A percentile compares a stretch with the other conserved stretches of the same genome.
Evolutionary conservation across 1,139 yeast species (phyloP).

Genomic region (Meyerozyma athensensis): DNA sequence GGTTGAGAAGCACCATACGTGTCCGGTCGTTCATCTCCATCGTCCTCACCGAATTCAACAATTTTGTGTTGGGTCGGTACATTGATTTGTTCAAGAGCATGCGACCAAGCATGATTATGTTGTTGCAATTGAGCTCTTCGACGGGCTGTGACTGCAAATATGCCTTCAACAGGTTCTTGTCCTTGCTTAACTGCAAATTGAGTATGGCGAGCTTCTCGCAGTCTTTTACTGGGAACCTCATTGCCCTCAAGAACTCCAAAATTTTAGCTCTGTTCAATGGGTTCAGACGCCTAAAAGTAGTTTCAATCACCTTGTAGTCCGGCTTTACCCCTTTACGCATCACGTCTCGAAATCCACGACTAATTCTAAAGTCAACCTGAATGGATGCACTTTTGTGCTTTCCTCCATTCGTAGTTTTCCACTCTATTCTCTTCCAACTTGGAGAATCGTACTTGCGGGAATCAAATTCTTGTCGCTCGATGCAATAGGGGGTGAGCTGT

Average conservation of each 20-base stretch:
- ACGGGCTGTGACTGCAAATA: conserved; percentile 5
- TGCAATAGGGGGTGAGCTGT: conserved; percentile 26
- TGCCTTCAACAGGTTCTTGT: conserved; percentile 6
- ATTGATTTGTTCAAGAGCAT: conserved; percentile 28
- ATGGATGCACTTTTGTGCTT: conserved; percentile 12
- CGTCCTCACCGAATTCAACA: conserved; percentile 20
- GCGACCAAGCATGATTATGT: conserved; percentile 28
- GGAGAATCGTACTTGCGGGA: conserved; percentile 17
- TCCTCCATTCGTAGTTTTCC: conserved; percentile 15
- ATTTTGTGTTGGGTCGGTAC: conserved; percentile 19
- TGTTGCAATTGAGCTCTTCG: conserved; percentile 19
- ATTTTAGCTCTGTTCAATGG: conserved; percentile 14
- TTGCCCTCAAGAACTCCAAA: conserved; percentile 18
- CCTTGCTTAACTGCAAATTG: conserved; percentile 1
- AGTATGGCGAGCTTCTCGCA: conserved; percentile 7
- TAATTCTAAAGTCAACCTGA: conserved; percentile 31
- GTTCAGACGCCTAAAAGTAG: conserved; percentile 28
- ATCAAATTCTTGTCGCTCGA: conserved; percentile 15
- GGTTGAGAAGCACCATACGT: conserved; percentile 20
- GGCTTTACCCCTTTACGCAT: conserved; percentile 34
- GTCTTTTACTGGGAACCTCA: conserved; percentile 16
- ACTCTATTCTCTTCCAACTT: conserved; percentile 19
- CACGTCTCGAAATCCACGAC: conserved; percentile 32
- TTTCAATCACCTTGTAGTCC: conserved; percentile 26
- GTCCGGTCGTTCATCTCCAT: conserved; percentile 24